These are phyloP conservation scores for Entophlyctis luteolus DNA, from an alignment of 192 early-diverging fungal species.

Conservation along the genomic window DNA sequence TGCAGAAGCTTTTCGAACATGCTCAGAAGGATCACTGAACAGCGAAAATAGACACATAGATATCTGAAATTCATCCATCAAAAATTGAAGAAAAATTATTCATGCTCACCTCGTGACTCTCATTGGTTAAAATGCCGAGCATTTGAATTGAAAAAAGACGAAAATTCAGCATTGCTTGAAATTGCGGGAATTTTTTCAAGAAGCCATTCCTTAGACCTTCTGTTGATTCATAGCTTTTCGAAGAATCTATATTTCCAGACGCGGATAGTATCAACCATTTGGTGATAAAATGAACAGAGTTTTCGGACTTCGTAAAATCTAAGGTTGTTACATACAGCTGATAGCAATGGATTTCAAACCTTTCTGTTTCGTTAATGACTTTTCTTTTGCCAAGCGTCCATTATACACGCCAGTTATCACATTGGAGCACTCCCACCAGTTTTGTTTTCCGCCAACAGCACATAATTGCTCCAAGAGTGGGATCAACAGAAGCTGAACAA, in stretches of 20 bases:
- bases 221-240: not conserved
- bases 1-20: not conserved
- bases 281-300: constrained; percentile 7
- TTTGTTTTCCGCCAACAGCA: constrained; percentile 1
- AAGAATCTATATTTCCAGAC: not conserved
- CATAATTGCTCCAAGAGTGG: constrained; percentile 13
- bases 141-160: not conserved
- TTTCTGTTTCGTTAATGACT: not conserved
- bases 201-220: too few relatives aligned
- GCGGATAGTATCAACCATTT: constrained; percentile 6
- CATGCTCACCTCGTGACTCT: constrained; percentile 5
- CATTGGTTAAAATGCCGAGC: constrained; percentile 16
- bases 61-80: not conserved
- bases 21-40: not conserved
- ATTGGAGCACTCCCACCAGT: constrained; percentile 8
- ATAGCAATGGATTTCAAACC: not conserved
- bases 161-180: not conserved
- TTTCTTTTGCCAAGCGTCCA: constrained; percentile 8
- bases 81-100: not conserved
- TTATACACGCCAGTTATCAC: constrained; percentile 11
- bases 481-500: constrained; percentile 7
- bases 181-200: not conserved
- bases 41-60: constrained; percentile 12
- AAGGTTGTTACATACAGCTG: too few relatives aligned
- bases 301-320: too few relatives aligned